A percentile compares a stretch with the other conserved stretches of the same genome.
Conservation (phyloP, 495 filamentous ascomycete genomes). For the Neurospora sp. region DNA sequence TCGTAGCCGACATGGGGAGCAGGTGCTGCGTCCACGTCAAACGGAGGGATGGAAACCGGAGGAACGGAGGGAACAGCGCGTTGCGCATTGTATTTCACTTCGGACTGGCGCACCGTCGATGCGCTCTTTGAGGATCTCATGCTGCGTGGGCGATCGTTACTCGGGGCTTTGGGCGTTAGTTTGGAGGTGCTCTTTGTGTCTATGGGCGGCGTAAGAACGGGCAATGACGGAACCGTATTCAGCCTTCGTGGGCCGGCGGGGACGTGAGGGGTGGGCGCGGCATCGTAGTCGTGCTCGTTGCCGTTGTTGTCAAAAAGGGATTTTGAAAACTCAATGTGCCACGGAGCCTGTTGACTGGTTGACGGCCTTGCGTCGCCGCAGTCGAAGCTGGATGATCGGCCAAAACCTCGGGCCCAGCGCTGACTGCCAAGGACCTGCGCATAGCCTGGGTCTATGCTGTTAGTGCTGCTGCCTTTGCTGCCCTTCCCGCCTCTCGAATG, state of each 20-base stretch:
- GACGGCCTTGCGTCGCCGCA: conserved; percentile 37
- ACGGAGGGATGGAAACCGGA: conserved; percentile 12
- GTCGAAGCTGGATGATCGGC: conserved; percentile 72
- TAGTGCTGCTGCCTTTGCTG: conserved; percentile 63
- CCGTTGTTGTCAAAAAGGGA: conserved; percentile 22
- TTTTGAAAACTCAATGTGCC: conserved; percentile 35
- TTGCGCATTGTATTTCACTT: conserved; percentile 10
- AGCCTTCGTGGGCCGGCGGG: conserved; percentile 63
- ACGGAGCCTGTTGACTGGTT: conserved; percentile 22
- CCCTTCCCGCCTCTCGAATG: conserved; percentile 48
- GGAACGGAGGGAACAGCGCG: conserved; percentile 21
- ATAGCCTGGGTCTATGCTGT: conserved; percentile 57
- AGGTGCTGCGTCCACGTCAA: conserved; percentile 38
- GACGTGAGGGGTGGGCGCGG: conserved; percentile 81
- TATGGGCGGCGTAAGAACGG: conserved; percentile 33
- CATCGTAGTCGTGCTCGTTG: conserved; percentile 54
- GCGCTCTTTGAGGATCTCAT: conserved; percentile 51
- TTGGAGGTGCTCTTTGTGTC: conserved; percentile 23
- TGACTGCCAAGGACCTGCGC: conserved; percentile 42
- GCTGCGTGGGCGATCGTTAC: conserved; percentile 49
- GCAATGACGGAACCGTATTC: conserved; percentile 33
- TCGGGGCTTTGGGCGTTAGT: conserved; percentile 14
- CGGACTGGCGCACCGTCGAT: conserved; percentile 28
- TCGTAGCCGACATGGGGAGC: conserved; percentile 47
- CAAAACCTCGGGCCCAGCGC: conserved; percentile 45